Evolutionary conservation across 2,329 filamentous ascomycete species (phyloP).

Genomic region (Alternaria ethzedia): DNA sequence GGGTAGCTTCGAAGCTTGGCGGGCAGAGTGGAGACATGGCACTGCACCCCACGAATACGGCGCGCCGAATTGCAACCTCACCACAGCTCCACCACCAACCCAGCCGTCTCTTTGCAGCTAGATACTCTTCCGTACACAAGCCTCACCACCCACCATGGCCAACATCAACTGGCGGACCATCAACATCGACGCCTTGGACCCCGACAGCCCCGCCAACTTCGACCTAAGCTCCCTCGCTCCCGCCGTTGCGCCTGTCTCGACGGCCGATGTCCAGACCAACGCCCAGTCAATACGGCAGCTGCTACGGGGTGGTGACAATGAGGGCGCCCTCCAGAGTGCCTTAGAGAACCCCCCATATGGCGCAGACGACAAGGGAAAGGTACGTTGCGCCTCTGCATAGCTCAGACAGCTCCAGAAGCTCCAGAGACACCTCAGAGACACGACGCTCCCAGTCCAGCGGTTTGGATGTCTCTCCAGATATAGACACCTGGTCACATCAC

Average conservation of each 20-base stretch:
- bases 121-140: neutral
- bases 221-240: slow-evolving; percentile 84
- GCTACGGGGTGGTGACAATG: slow-evolving; percentile 82
- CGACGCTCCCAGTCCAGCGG: slow-evolving; percentile 6
- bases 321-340: slow-evolving; percentile 83
- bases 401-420: slow-evolving; percentile 6
- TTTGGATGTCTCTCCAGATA: slow-evolving; percentile 33
- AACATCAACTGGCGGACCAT: slow-evolving; percentile 79
- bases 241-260: slow-evolving; percentile 73
- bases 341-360: slow-evolving; percentile 83
- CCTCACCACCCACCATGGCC: slow-evolving; percentile 47
- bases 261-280: slow-evolving; percentile 78
- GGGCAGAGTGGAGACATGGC: slow-evolving; percentile 29
- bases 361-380: slow-evolving; percentile 61
- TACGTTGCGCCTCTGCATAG: slow-evolving; percentile 37
- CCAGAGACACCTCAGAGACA: neutral
- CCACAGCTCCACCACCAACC: slow-evolving; percentile 25
- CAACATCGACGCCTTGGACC: slow-evolving; percentile 90
- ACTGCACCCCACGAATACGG: slow-evolving; percentile 36
- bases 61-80: slow-evolving; percentile 27
- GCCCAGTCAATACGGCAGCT: slow-evolving; percentile 85
- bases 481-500: slow-evolving; percentile 21
- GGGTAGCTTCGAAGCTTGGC: slow-evolving; percentile 35
- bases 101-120: slow-evolving; percentile 10
- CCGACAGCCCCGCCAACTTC: slow-evolving; percentile 91